Percentiles rank a stretch among this genome's conserved stretches.
These are phyloP conservation scores for Amanita polypyramis DNA, from an alignment of 768 basidiomycete genomes.

Conservation along the genomic window DNA sequence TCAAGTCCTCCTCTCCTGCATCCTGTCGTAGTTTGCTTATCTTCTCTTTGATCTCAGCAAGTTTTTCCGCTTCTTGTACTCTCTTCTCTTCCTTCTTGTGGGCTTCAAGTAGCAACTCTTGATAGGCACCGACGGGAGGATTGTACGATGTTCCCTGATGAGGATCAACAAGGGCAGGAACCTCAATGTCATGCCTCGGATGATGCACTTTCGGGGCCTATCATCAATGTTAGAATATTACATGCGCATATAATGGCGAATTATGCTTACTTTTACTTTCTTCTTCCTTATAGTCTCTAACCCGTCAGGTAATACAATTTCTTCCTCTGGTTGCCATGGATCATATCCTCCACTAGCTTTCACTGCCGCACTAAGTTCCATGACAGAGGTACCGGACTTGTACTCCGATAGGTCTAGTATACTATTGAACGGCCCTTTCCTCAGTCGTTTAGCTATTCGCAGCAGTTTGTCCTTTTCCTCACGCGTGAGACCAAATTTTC, in stretches of 20 bases:
- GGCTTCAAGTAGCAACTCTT: constrained; percentile 58
- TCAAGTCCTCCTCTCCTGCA: constrained; percentile 21
- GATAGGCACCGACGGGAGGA: constrained; percentile 64
- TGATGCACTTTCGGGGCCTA: constrained; percentile 3
- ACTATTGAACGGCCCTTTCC: constrained; percentile 66
- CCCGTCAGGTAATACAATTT: constrained; percentile 24
- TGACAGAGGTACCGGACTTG: constrained; percentile 50
- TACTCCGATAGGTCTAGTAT: constrained; percentile 59
- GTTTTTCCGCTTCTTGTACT: constrained; percentile 40
- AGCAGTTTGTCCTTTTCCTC: constrained; percentile 71
- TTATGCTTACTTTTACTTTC: constrained; percentile 39
- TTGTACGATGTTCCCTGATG: constrained; percentile 88
- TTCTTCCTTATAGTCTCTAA: constrained; percentile 31
- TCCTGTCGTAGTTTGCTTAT: constrained; percentile 39
- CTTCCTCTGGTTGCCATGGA: constrained; percentile 39
- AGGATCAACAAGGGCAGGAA: constrained; percentile 60
- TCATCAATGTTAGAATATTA: not conserved
- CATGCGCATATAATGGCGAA: not conserved
- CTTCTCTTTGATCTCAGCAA: constrained; percentile 42
- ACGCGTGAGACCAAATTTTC: constrained; percentile 36
- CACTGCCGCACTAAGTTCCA: constrained; percentile 61
- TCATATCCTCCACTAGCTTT: constrained; percentile 59
- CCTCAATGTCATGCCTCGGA: constrained; percentile 31
- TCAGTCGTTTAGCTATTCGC: constrained; percentile 62
- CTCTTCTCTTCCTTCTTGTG: constrained; percentile 54